Evolutionary conservation across 2,329 filamentous ascomycete species (phyloP).

Genomic region (Aspergillus ochraceoroseus): DNA sequence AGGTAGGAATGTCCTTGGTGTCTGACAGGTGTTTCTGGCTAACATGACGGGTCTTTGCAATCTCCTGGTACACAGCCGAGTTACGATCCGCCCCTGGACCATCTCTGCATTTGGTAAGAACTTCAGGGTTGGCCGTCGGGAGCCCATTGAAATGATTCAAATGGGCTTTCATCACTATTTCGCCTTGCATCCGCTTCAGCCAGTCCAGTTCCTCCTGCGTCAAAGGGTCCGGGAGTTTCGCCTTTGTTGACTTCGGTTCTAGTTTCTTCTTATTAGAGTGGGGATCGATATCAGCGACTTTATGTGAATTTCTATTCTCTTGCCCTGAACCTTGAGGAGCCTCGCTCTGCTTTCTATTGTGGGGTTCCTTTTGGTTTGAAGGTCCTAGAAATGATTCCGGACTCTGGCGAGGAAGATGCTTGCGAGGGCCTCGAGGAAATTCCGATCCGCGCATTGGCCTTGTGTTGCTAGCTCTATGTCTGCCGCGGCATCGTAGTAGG

Average conservation of each 20-base stretch:
- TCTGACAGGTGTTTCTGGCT: background rate
- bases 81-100: conserved; percentile 27
- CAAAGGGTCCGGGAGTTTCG: background rate
- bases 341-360: no score
- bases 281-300: no score
- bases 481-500: conserved; percentile 16
- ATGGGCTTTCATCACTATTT: conserved; percentile 19
- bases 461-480: background rate
- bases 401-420: background rate
- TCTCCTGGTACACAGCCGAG: conserved; percentile 20
- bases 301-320: no score
- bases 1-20: background rate
- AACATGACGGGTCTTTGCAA: conserved; percentile 13
- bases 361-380: no score
- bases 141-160: conserved; percentile 11
- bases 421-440: background rate
- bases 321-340: no score
- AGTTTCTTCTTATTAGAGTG: no score
- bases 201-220: conserved; percentile 18
- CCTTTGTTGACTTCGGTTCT: no score
- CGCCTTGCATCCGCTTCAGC: conserved; percentile 20
- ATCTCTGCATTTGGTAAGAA: conserved; percentile 23
- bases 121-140: conserved; percentile 19
- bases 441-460: background rate
- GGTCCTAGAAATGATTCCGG: background rate